Evolutionary conservation across 768 basidiomycete species (phyloP), one percentile per base, ranked within the genome.

Genomic region (Podaxis mareebaensis): DNA sequence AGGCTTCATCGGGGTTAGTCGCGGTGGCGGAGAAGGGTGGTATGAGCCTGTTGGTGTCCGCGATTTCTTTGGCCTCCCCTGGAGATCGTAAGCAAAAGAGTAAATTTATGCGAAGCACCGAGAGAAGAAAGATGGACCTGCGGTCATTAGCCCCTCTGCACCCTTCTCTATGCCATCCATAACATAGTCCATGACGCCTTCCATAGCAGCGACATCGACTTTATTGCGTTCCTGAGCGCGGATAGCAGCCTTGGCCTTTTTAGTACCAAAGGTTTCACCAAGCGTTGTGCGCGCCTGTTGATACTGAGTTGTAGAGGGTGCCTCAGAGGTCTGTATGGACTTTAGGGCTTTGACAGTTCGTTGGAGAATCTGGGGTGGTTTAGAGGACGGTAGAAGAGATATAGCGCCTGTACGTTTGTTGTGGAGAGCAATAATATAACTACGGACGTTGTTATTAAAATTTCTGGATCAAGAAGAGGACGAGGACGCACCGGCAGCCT

Each of bases 191-290:
- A 88, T 88, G 39, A 93, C 93, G 8, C 86, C 85, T 72, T 92
- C 85, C 91, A 97, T 96, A 2, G 94, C 93, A 63, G 82, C 79
- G 20, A 92, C 86, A 76, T 97, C 95, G 40, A 99, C 88, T 73
- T 88, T 88, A 76, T 96, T 96, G 66, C 96, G 85, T 75, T 96
- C 95, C 58, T 84, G 85, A 3, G 94, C 91, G 58, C 85, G 85
- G 70, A 98, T 95, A 30, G 86, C 88, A 10, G 86, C 85, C 74
- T 93, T 91, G 51, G 95, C 93, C 73, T 97, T 99, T 77, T 95
- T 93, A 26, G 95, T 96, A 22, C 96, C 96, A 67, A 99, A 99
- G 1, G 91, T 86, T 73, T 95, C 90, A 36, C 96, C 95, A 1
- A 99, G 84, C n/a, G 85, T 81, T 60, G 85, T 91, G 46, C 89